A percentile compares a stretch with the other conserved stretches of the same genome.
Conservation (phyloP, 1,284 basidiomycete species). For the Cryptococcus sp. region DNA sequence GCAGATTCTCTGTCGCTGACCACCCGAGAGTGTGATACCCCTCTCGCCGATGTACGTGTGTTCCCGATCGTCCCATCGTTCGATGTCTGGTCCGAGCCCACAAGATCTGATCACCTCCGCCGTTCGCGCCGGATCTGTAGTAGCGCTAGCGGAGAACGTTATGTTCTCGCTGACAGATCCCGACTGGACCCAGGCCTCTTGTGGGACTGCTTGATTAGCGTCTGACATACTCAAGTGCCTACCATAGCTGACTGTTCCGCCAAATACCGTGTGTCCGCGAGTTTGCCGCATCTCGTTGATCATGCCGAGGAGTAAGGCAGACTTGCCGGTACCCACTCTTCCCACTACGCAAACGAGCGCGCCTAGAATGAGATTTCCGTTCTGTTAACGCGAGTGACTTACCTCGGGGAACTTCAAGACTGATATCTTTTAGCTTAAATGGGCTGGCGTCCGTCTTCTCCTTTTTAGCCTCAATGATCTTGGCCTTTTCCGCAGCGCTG, state of each 20-base stretch:
- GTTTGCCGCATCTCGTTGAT: constrained; percentile 72
- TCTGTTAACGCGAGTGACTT: neutral
- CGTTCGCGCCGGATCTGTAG: constrained; percentile 19
- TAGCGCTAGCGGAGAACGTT: constrained; percentile 24
- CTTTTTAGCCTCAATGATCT: constrained; percentile 2
- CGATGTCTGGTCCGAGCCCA: constrained; percentile 26
- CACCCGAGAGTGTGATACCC: constrained; percentile 20
- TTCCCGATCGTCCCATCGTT: constrained; percentile 20
- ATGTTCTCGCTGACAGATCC: constrained; percentile 57
- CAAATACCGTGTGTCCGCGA: constrained; percentile 58
- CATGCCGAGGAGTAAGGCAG: constrained; percentile 61
- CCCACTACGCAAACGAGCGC: constrained; percentile 37
- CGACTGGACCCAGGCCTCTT: constrained; percentile 64
- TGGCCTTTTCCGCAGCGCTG: too few species aligned
- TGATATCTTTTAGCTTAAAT: constrained; percentile 4
- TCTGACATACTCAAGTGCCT: constrained; percentile 1
- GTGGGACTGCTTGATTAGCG: constrained; percentile 45
- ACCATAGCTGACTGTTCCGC: constrained; percentile 63
- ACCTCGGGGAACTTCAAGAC: constrained; percentile 9
- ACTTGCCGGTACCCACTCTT: constrained; percentile 38
- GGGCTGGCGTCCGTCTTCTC: constrained; percentile 1
- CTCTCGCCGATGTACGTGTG: constrained; percentile 37
- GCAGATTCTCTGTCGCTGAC: constrained; percentile 19
- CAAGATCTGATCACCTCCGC: constrained; percentile 24
- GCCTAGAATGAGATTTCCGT: constrained; percentile 7